Percentiles rank a stretch among this genome's conserved stretches.
Evolutionary conservation across 208 protist species (phyloP).

Genomic region (Leishmania gerbilli): DNA sequence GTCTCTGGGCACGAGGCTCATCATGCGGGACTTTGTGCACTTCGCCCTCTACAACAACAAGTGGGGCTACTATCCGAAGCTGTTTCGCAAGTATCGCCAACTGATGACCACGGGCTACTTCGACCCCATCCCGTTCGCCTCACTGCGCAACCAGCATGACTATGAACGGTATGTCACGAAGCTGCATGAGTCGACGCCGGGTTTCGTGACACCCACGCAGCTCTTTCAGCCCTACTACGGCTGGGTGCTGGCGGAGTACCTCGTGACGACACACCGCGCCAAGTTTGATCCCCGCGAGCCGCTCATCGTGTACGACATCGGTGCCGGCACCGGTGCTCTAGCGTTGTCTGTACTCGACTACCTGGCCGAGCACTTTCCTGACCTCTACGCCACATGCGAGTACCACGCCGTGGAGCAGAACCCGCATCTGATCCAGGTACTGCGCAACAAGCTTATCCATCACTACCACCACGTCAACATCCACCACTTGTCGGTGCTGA

Average conservation of each 20-base stretch:
- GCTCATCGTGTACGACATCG: constrained; percentile 89
- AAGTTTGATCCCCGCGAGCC: constrained; percentile 89
- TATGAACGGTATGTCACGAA: constrained; percentile 76
- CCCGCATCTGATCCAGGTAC: constrained; percentile 64
- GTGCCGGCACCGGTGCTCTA: constrained; percentile 83
- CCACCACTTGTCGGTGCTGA: constrained; percentile 78
- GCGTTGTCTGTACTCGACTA: constrained; percentile 79
- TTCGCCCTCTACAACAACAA: constrained; percentile 86
- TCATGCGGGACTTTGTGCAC: constrained; percentile 89
- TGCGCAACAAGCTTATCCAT: constrained; percentile 71
- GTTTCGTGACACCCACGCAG: constrained; percentile 82
- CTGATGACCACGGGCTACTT: constrained; percentile 89
- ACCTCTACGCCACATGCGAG: constrained; percentile 73
- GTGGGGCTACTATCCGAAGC: constrained; percentile 91
- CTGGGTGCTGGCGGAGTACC: constrained; percentile 86
- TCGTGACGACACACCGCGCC: constrained; percentile 72
- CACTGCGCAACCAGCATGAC: constrained; percentile 82
- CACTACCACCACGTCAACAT: constrained; percentile 85
- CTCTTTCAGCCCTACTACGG: constrained; percentile 90
- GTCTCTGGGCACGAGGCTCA: constrained; percentile 61
- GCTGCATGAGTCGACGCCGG: constrained; percentile 76
- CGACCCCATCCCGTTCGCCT: constrained; percentile 80
- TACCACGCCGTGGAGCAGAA: constrained; percentile 89
- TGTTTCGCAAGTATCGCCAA: constrained; percentile 85
- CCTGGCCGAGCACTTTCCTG: constrained; percentile 84